Base-by-base conservation (phyloP, 805 yeast species). In the Ogataea populi-albae region DNA sequence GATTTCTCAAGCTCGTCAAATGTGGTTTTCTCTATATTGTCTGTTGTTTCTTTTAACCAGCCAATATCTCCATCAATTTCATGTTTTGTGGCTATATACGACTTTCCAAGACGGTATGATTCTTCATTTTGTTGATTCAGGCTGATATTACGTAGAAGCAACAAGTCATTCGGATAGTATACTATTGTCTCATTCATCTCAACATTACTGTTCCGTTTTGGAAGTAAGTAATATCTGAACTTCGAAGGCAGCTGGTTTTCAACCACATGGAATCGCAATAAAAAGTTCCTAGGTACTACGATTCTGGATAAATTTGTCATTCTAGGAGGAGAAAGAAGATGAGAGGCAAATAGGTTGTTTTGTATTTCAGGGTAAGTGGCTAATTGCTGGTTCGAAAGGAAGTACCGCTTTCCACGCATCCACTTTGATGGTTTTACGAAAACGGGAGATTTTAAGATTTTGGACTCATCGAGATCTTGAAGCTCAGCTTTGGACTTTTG, bases 281-380 rank as follows among this genome's bases (percentile, higher is more conserved):
- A 43, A 6, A 70, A 37, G 7, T 63, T 64, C 18, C 62, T 52
- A 0, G 79, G 79, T 4, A 66, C 43, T 8, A 58, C 57, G 0
- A 59, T 38, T 24, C 68, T 53, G 0, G 69, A 50, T 0, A 54
- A 25, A 9, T 60, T 47, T 11, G 71, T 73, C 46, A 56, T 54
- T 41, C 80, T 56, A 11, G 66, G 54, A 2, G 76, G 73, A 0
- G 77, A 62, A 0, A 67, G 54, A 6, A 76, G 45, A 2, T 64
- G 12, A 5, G 52, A 41, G 0, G 73, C 75, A 47, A 62, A 68
- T 2, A 64, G 39, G 32, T 73, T 71, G 1, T 45, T 23, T 1
- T 54, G 34, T 4, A 69, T 35, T 8, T 41, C 40, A 9, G 37
- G 45, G 30, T 57, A 56, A 0, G 49, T 24, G 11, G 49, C 46